Conservation (phyloP, 192 early-diverging fungal genomes). For the Entomortierella beljakovae region DNA sequence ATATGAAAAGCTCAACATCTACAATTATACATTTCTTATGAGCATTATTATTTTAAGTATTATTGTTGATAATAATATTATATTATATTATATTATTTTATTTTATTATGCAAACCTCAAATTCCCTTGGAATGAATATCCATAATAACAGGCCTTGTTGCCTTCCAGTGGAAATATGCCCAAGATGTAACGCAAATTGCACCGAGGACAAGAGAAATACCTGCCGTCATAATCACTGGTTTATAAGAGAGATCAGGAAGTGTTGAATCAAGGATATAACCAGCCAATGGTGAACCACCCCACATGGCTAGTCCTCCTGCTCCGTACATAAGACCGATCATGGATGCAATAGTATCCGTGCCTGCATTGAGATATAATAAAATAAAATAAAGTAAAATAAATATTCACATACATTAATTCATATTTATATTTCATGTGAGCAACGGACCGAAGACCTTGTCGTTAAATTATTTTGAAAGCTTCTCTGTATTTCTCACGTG, state of each 20-base stretch:
- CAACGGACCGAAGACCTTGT: too few relatives aligned
- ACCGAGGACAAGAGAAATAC: slow-evolving; percentile 22
- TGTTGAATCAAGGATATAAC: slow-evolving; percentile 40
- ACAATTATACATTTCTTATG: too few relatives aligned
- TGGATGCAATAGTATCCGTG: slow-evolving; percentile 53
- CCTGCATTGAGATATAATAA: slow-evolving; percentile 9
- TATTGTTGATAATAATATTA: too few relatives aligned
- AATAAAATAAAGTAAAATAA: not conserved
- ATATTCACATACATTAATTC: not conserved
- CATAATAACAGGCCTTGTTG: not conserved
- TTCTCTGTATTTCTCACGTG: too few relatives aligned
- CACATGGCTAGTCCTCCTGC: slow-evolving; percentile 55
- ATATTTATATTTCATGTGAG: not conserved
- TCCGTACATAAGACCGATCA: slow-evolving; percentile 55
- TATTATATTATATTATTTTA: too few relatives aligned
- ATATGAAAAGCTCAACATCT: too few relatives aligned
- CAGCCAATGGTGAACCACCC: slow-evolving; percentile 55
- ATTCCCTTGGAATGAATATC: not conserved
- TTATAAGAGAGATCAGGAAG: slow-evolving; percentile 37
- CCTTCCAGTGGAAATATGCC: slow-evolving; percentile 36
- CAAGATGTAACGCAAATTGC: slow-evolving; percentile 34
- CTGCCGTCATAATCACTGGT: slow-evolving; percentile 37
- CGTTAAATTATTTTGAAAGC: too few relatives aligned
- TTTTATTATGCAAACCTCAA: too few relatives aligned
- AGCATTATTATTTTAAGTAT: too few relatives aligned